Evolutionary conservation across 495 filamentous ascomycete genomes (phyloP), one percentile per base, ranked within the genome.

Genomic region (Diplogelasinospora grovesii): DNA sequence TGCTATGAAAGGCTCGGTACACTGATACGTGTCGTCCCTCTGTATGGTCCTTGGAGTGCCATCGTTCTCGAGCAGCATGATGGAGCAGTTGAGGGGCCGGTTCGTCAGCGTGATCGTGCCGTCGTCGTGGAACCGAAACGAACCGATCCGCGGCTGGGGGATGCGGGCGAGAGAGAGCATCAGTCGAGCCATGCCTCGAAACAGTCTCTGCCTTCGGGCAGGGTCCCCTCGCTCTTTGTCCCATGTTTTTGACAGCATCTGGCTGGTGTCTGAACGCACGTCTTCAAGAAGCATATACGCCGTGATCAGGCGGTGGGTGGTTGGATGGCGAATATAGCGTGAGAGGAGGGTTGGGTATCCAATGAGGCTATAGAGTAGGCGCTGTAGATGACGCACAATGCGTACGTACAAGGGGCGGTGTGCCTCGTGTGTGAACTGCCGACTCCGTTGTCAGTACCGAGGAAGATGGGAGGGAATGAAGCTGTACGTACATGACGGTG

Each of bases 211-310:
- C 41, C 41, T 55, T 27, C 39, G 50, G 8, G 14, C 39, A 3
- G 43, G 20, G 23, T 64, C 44, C 7, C 45, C 26, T 14, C 41
- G 24, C 20, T 52, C 45, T n/a, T 39, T 22, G 2, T 37, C 23
- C 50, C 49, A 68, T 4, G 59, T 53, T 7, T 54, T 30, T 9
- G 59, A 63, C 22, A 69, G 65, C 62, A 67, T 63, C 18, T 44
- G 40, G 7, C 59, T 58, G 4, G 45, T 46, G 13, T 50, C 41
- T 0, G 40, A 13, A 14, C 35, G 36, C 15, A 55, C 36, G 20
- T 53, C 15, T 20, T 58, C 54, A 18, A 56, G 35, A 16, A 61
- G n/a, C 22, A 54, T 40, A 33, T 59, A 61, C 10, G 43, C 54
- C 5, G 46, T 33, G 21, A 27, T 14, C 22, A 43, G 25, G n/a